Conservation (phyloP, 176 grass and related monocot species). For the Coix lacrymajobi region DNA sequence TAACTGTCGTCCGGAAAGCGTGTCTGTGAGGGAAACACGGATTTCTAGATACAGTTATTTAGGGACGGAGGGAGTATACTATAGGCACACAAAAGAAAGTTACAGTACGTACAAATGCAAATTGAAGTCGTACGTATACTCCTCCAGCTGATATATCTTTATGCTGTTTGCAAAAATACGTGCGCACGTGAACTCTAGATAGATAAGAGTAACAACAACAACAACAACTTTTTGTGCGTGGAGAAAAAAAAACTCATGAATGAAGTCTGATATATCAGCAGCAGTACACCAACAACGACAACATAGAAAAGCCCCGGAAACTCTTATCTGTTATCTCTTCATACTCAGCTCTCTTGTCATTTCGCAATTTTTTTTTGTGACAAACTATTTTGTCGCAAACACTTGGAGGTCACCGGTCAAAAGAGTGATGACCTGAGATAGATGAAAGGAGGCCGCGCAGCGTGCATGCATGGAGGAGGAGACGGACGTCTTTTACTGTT, state of each 20-base stretch:
- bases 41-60: too few relatives aligned
- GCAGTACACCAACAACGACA: neutral
- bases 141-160: too few relatives aligned
- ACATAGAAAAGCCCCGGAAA: neutral
- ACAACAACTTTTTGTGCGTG: neutral
- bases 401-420: conserved; percentile 12
- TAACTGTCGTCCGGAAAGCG: too few relatives aligned
- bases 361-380: neutral
- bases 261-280: too few relatives aligned
- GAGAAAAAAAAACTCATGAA: neutral
- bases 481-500: neutral
- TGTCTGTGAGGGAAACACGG: too few relatives aligned
- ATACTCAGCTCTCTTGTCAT: neutral
- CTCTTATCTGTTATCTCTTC: neutral
- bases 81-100: too few relatives aligned
- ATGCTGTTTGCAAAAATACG: too few relatives aligned
- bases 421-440: neutral
- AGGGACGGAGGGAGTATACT: too few relatives aligned
- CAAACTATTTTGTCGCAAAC: neutral
- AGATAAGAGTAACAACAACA: too few relatives aligned
- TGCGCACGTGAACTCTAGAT: too few relatives aligned
- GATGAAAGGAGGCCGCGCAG: neutral
- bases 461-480: neutral
- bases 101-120: too few relatives aligned
- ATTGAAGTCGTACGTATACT: too few relatives aligned